These are phyloP conservation scores for Komagataella mondaviorum DNA, from an alignment of 805 yeast genomes.

Conservation along the genomic window DNA sequence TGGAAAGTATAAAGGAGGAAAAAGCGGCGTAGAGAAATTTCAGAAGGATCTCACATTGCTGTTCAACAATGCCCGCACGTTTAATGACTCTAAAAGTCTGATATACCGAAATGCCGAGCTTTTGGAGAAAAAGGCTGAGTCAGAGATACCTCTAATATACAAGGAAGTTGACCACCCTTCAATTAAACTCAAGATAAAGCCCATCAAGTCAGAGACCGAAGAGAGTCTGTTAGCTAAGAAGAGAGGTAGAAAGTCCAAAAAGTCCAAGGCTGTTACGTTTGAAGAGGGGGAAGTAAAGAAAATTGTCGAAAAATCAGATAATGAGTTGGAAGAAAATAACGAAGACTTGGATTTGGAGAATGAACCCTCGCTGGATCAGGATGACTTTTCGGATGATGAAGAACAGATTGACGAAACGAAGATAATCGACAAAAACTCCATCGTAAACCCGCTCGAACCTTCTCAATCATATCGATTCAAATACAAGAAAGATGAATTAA, in stretches of 20 bases:
- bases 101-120: constrained; percentile 60
- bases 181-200: constrained; percentile 3
- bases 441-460: background rate
- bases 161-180: background rate
- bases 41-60: constrained; percentile 45
- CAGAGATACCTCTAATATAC: constrained; percentile 1
- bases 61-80: constrained; percentile 67
- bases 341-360: constrained; percentile 12
- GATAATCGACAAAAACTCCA: background rate
- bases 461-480: background rate
- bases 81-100: constrained; percentile 61
- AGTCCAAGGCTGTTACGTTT: background rate
- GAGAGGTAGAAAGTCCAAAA: constrained; percentile 4
- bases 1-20: constrained; percentile 33
- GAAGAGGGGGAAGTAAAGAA: background rate
- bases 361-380: background rate
- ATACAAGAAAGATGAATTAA: background rate
- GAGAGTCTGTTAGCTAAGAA: constrained; percentile 1
- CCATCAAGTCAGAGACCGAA: constrained; percentile 1
- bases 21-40: constrained; percentile 43
- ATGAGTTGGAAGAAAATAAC: constrained; percentile 4
- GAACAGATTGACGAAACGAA: constrained; percentile 9
- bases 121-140: constrained; percentile 28
- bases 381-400: constrained; percentile 3
- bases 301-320: constrained; percentile 3